phyloP scores from a whole-genome alignment of 2,329 filamentous ascomycete species.

The Colletotrichum navitas region DNA sequence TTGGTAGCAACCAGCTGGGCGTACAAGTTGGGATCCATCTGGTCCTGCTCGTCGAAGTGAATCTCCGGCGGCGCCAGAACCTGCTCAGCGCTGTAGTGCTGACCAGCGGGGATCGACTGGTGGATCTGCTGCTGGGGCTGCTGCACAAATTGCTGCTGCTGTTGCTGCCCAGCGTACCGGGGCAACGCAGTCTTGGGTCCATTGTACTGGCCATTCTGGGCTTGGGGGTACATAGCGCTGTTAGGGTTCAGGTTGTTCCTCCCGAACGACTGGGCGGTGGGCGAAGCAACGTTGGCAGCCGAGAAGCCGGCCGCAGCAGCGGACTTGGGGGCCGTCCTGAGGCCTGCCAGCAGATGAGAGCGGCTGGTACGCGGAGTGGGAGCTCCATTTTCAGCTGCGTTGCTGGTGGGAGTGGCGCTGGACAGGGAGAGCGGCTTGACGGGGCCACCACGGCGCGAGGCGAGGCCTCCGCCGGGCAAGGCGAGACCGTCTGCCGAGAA shows the following conservation, averaged over 20 bases:
- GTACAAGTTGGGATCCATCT: conserved; percentile 88
- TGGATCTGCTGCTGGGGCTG: conserved; percentile 44
- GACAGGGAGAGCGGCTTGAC: conserved; percentile 92
- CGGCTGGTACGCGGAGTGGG: conserved; percentile 93
- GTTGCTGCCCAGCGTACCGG: conserved; percentile 56
- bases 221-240: conserved; percentile 59
- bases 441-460: conserved; percentile 84
- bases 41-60: conserved; percentile 77
- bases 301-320: conserved; percentile 75
- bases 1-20: conserved; percentile 93
- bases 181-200: conserved; percentile 71
- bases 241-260: conserved; percentile 60
- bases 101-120: conserved; percentile 49
- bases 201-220: conserved; percentile 59
- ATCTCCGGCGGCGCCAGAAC: conserved; percentile 87
- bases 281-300: conserved; percentile 67
- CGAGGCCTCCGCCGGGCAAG: conserved; percentile 83
- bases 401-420: conserved; percentile 75
- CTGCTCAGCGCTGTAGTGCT: conserved; percentile 80
- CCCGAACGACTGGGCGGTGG: conserved; percentile 58
- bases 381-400: conserved; percentile 74
- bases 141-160: conserved; percentile 51
- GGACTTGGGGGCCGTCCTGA: conserved; percentile 94
- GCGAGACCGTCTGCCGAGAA: conserved; percentile 80
- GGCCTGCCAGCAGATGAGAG: conserved; percentile 91